A percentile compares a stretch with the other conserved stretches of the same genome.
Conservation (phyloP, 2,329 filamentous ascomycete genomes). For the Aspergillus pseudoterreus region DNA sequence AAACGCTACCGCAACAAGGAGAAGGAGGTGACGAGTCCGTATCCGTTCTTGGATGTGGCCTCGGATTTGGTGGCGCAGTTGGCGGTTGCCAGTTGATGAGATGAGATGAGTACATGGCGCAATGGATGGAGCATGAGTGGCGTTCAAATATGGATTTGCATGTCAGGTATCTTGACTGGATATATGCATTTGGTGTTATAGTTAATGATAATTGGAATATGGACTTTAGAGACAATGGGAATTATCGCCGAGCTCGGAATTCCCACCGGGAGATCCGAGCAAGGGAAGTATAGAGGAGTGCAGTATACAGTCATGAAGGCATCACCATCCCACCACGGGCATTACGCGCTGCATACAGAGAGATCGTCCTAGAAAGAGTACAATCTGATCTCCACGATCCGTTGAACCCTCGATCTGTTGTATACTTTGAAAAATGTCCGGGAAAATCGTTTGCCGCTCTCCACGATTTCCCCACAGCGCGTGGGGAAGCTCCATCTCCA, state of each 20-base stretch:
- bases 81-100: constrained; percentile 65
- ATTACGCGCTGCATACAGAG: not conserved
- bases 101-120: too few relatives aligned
- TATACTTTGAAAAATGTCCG: not conserved
- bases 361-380: not conserved
- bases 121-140: too few relatives aligned
- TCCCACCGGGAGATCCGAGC: not conserved
- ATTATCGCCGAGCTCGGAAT: too few relatives aligned
- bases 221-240: too few relatives aligned
- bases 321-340: not conserved
- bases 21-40: constrained; percentile 92
- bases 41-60: constrained; percentile 92
- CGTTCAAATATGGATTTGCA: too few relatives aligned
- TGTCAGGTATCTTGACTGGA: too few relatives aligned
- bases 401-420: too few relatives aligned
- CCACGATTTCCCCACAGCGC: too few relatives aligned
- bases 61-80: constrained; percentile 89
- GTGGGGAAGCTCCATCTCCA: too few relatives aligned
- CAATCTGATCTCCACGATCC: too few relatives aligned
- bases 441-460: constrained; percentile 1
- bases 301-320: not conserved
- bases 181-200: too few relatives aligned
- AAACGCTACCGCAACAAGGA: constrained; percentile 63
- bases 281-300: not conserved
- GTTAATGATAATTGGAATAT: too few relatives aligned